A percentile compares a stretch with the other conserved stretches of the same genome.
These are phyloP conservation scores for Ricinus communis DNA, from an alignment of 345 rosid species.

Conservation along the genomic window DNA sequence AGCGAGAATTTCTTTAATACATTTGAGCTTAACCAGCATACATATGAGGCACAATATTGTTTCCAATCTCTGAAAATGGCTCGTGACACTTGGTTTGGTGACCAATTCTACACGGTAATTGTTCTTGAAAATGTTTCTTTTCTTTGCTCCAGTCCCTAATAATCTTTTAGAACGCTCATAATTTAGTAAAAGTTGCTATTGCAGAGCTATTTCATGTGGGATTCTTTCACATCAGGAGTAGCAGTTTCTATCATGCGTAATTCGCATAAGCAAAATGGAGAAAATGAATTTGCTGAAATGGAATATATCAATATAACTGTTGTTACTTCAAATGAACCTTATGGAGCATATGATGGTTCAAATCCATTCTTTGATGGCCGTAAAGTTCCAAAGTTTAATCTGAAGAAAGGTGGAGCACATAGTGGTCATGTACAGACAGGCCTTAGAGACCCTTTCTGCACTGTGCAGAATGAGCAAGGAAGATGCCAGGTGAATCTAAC, in stretches of 20 bases:
- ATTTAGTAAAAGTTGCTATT: not conserved
- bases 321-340: conserved; percentile 80
- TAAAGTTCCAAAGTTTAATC: conserved; percentile 57
- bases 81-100: conserved; percentile 66
- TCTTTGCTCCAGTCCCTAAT: not conserved
- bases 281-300: conserved; percentile 83
- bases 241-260: conserved; percentile 73
- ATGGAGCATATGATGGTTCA: conserved; percentile 65
- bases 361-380: conserved; percentile 71
- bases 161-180: not conserved
- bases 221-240: conserved; percentile 77
- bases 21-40: conserved; percentile 56
- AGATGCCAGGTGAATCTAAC: conserved; percentile 63
- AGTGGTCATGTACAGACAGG: conserved; percentile 87
- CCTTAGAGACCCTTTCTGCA: conserved; percentile 67
- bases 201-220: conserved; percentile 96
- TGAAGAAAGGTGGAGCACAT: conserved; percentile 62
- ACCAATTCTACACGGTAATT: conserved; percentile 56
- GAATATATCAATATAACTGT: conserved; percentile 84
- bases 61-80: conserved; percentile 72
- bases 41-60: conserved; percentile 80
- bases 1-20: conserved; percentile 52
- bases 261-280: conserved; percentile 31
- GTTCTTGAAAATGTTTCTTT: conserved; percentile 1
- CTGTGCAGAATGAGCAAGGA: conserved; percentile 54